Evolutionary conservation across 208 protist species (phyloP).

Genomic region (Leishmania turanica): DNA sequence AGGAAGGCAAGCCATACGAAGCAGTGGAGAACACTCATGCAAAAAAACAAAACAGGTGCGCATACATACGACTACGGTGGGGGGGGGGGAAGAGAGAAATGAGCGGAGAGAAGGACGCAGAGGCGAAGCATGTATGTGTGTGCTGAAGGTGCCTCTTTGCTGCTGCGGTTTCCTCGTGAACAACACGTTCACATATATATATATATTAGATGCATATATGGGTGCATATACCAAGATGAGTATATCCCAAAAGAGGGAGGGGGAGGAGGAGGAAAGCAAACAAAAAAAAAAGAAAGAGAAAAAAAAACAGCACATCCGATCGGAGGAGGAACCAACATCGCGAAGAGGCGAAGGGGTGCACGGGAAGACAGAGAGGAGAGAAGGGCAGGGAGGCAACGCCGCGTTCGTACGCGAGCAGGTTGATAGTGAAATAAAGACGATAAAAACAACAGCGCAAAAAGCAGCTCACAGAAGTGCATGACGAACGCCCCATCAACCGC

Average conservation of each 20-base stretch:
- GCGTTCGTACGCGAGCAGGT: background rate
- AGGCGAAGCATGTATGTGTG: background rate
- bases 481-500: background rate
- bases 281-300: background rate
- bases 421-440: background rate
- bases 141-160: background rate
- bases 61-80: background rate
- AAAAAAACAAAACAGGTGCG: conserved; percentile 8
- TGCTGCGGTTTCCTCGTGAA: background rate
- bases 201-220: background rate
- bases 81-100: background rate
- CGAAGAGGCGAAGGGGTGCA: background rate
- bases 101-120: background rate
- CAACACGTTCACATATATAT: background rate
- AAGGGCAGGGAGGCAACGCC: background rate
- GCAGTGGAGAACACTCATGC: background rate
- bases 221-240: background rate
- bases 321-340: background rate
- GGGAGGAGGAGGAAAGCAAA: background rate
- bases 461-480: background rate
- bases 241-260: background rate
- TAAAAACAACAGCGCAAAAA: background rate
- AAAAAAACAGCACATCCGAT: background rate
- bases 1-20: background rate
- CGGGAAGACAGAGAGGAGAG: background rate